A percentile compares a stretch with the other conserved stretches of the same genome.
These are phyloP conservation scores for Xylariaceae sp. DNA, from an alignment of 2,329 filamentous ascomycete genomes.

Conservation along the genomic window DNA sequence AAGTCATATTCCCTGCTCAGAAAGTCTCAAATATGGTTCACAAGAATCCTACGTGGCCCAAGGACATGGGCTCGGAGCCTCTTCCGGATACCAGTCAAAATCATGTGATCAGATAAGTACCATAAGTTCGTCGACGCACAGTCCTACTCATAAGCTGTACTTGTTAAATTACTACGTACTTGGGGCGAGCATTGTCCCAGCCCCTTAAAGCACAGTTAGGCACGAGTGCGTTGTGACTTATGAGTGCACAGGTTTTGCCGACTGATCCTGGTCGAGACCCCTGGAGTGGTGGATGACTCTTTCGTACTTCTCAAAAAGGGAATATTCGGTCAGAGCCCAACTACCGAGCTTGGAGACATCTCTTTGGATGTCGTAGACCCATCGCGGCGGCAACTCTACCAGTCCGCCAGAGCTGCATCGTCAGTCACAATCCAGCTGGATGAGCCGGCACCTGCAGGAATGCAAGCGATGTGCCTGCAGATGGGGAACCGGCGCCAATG, in stretches of 20 bases:
- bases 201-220: too few species aligned
- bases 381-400: conserved; percentile 2
- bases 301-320: conserved; percentile 7
- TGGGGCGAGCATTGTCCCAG: neutral
- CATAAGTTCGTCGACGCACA: conserved; percentile 13
- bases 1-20: conserved; percentile 16
- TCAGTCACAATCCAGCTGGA: too few species aligned
- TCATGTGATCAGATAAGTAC: conserved; percentile 23
- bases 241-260: conserved; percentile 9
- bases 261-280: conserved; percentile 9
- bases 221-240: neutral
- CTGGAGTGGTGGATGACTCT: conserved; percentile 5
- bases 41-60: conserved; percentile 25
- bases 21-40: conserved; percentile 20
- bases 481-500: too few species aligned
- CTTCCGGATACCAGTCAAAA: conserved; percentile 14
- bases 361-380: too few species aligned
- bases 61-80: conserved; percentile 24
- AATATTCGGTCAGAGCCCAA: conserved; percentile 1
- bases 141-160: neutral
- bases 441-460: too few species aligned
- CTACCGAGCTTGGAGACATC: conserved; percentile 7
- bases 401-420: neutral
- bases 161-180: conserved; percentile 18
- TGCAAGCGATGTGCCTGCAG: too few species aligned